Percentiles rank a stretch among this genome's conserved stretches.
Conservation (phyloP, 176 grass and related monocot species). For the Avena sativa region DNA sequence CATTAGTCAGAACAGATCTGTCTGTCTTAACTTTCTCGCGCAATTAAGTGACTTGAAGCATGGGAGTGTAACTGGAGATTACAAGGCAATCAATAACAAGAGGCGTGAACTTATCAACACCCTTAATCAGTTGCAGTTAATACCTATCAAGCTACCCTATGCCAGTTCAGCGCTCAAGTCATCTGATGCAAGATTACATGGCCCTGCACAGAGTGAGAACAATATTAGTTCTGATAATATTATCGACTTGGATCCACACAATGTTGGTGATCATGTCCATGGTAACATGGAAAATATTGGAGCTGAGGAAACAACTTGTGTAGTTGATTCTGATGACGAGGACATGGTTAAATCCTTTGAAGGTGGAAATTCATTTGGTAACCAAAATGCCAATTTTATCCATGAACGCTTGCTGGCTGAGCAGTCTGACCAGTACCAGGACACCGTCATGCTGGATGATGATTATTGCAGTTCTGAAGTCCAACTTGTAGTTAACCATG, state of each 20-base stretch:
- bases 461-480: conserved; percentile 29
- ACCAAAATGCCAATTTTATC: conserved; percentile 19
- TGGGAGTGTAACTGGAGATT: conserved; percentile 45
- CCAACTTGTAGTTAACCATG: conserved; percentile 34
- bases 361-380: conserved; percentile 34
- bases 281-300: conserved; percentile 17
- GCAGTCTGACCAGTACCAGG: neutral
- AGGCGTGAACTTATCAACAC: conserved; percentile 31
- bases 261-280: conserved; percentile 14
- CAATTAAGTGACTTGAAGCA: conserved; percentile 35
- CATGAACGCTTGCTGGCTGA: conserved; percentile 11
- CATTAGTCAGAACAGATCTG: conserved; percentile 22
- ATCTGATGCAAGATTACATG: conserved; percentile 5
- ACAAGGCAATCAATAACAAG: conserved; percentile 38
- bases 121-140: conserved; percentile 37
- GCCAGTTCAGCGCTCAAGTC: conserved; percentile 20
- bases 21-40: conserved; percentile 25
- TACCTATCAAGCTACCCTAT: conserved; percentile 27
- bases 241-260: conserved; percentile 31
- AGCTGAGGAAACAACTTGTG: conserved; percentile 19
- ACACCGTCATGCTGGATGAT: conserved; percentile 15
- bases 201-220: conserved; percentile 17
- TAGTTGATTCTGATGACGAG: conserved; percentile 45
- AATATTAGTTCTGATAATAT: conserved; percentile 20
- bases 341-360: conserved; percentile 34